Conservation (phyloP, 2,329 filamentous ascomycete species). For the Cephalotrichum gorgonifer region DNA sequence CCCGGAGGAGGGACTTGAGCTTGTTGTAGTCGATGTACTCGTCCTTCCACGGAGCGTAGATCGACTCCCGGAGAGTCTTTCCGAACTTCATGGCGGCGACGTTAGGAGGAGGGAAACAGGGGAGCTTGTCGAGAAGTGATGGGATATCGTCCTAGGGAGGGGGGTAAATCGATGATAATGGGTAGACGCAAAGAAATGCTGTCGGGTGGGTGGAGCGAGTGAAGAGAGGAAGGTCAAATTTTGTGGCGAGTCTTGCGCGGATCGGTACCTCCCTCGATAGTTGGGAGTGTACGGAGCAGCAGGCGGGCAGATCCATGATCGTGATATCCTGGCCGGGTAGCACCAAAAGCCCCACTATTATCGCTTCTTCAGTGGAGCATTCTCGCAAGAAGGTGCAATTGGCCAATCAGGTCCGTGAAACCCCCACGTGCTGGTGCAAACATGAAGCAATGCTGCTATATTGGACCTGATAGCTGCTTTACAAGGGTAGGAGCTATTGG, state of each 20-base stretch:
- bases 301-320: neutral
- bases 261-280: neutral
- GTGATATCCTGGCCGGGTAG: neutral
- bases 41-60: conserved; percentile 82
- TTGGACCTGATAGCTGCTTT: too few relatives aligned
- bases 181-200: neutral
- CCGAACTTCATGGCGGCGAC: conserved; percentile 73
- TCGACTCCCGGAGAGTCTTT: conserved; percentile 68
- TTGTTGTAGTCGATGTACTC: conserved; percentile 94
- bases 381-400: neutral
- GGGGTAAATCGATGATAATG: neutral
- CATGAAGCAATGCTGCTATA: too few relatives aligned
- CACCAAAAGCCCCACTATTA: neutral
- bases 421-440: neutral
- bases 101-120: neutral
- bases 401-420: neutral
- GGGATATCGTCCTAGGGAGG: neutral
- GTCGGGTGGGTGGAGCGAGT: neutral
- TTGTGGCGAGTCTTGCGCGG: too few relatives aligned
- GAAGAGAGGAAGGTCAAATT: neutral
- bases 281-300: neutral
- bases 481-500: too few relatives aligned
- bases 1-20: conserved; percentile 80
- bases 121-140: neutral
- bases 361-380: neutral